Percentiles rank a stretch among this genome's conserved stretches.
Conservation (phyloP, 495 filamentous ascomycete species). For the Daldinia concentrica region DNA sequence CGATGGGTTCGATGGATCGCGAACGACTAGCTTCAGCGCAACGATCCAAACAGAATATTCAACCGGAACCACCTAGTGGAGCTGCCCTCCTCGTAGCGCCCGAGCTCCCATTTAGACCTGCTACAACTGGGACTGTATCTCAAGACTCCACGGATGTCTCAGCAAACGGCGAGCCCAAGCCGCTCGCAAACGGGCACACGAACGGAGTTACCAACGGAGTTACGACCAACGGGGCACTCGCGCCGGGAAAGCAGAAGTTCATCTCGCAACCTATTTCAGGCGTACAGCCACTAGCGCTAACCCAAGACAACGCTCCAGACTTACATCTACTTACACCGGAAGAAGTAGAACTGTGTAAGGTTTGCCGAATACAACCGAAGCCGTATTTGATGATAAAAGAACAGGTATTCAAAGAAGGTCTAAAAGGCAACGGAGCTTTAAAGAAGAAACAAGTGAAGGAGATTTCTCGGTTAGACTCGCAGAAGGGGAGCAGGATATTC, state of each 20-base stretch:
- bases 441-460: slow-evolving; percentile 90
- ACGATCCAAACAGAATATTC: slow-evolving; percentile 64
- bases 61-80: slow-evolving; percentile 74
- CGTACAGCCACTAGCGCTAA: slow-evolving; percentile 72
- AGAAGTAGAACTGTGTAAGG: slow-evolving; percentile 84
- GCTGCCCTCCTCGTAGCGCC: slow-evolving; percentile 78
- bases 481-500: slow-evolving; percentile 74
- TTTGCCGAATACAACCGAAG: slow-evolving; percentile 85
- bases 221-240: slow-evolving; percentile 49
- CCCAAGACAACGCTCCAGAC: slow-evolving; percentile 80
- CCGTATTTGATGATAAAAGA: slow-evolving; percentile 96
- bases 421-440: slow-evolving; percentile 83
- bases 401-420: slow-evolving; percentile 82
- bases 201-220: slow-evolving; percentile 49
- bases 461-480: slow-evolving; percentile 60
- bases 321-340: slow-evolving; percentile 86
- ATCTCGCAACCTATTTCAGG: slow-evolving; percentile 60
- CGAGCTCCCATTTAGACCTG: slow-evolving; percentile 70
- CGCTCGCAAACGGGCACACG: slow-evolving; percentile 53
- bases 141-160: slow-evolving; percentile 38
- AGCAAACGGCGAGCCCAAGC: slow-evolving; percentile 50
- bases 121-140: slow-evolving; percentile 26
- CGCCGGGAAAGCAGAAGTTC: slow-evolving; percentile 53
- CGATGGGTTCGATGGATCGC: slow-evolving; percentile 82
- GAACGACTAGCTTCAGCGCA: slow-evolving; percentile 72